phyloP scores from a whole-genome alignment of 768 basidiomycete species.

The Mrakia blollopis region DNA sequence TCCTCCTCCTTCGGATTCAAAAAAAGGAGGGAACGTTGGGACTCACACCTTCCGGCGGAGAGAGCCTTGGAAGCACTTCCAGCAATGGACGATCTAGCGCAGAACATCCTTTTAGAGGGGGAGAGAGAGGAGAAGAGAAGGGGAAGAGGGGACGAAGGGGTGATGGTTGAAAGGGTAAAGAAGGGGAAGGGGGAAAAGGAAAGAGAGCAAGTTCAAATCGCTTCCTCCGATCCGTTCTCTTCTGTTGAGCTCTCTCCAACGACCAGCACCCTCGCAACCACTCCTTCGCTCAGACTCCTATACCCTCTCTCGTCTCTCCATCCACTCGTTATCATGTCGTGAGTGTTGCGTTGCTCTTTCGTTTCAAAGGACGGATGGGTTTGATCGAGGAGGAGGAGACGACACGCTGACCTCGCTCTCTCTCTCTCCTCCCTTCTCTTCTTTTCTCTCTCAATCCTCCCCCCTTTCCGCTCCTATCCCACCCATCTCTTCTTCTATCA shows the following conservation, averaged over 20 bases:
- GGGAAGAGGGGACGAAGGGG: neutral
- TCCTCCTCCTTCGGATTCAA: neutral
- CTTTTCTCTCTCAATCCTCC: neutral
- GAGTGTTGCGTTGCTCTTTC: neutral
- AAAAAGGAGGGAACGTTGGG: neutral
- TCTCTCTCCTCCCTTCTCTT: neutral
- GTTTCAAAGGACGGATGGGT: neutral
- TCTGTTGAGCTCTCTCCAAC: neutral
- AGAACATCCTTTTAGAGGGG: conserved; percentile 9
- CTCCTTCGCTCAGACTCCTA: neutral
- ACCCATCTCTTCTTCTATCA: neutral
- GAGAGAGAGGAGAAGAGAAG: neutral
- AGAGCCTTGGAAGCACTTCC: conserved; percentile 5
- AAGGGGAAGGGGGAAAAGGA: neutral
- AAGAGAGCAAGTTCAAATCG: neutral
- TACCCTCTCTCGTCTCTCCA: neutral
- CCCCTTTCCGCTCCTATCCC: neutral
- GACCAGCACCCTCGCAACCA: neutral
- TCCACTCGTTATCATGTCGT: conserved; percentile 10
- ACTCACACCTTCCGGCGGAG: conserved; percentile 7
- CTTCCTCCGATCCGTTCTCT: neutral
- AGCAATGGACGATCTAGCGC: conserved; percentile 1
- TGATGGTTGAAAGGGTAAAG: neutral
- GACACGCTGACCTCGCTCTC: conserved; percentile 3
- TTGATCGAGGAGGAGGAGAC: neutral